Evolutionary conservation across 495 filamentous ascomycete genomes (phyloP).

Genomic region (Symbiotaphrina buchneri): DNA sequence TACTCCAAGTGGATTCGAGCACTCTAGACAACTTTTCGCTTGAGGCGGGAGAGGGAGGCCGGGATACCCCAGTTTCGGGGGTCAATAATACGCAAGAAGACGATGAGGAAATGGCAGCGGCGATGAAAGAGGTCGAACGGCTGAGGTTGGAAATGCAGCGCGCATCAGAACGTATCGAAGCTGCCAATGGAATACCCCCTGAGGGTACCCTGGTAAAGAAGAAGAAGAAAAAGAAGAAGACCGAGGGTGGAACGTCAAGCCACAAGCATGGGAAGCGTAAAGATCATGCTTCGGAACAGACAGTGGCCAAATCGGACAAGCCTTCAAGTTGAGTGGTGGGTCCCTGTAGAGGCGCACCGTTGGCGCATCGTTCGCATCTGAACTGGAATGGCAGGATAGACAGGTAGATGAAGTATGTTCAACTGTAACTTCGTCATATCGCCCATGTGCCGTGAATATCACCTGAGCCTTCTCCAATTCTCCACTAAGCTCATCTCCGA

Average conservation of each 20-base stretch:
- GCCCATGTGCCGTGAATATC: too few species aligned
- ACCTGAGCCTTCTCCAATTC: too few species aligned
- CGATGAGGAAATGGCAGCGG: slow-evolving; percentile 65
- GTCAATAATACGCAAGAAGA: slow-evolving; percentile 28
- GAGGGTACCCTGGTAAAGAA: slow-evolving; percentile 60
- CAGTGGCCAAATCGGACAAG: too few species aligned
- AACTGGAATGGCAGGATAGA: too few species aligned
- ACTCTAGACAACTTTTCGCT: slow-evolving; percentile 44
- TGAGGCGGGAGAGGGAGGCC: slow-evolving; percentile 21
- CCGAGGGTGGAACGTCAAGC: neutral
- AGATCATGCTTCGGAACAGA: too few species aligned
- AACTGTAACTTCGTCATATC: too few species aligned
- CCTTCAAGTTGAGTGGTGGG: too few species aligned
- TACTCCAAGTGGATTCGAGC: slow-evolving; percentile 73
- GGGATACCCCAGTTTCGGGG: slow-evolving; percentile 5
- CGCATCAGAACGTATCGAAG: slow-evolving; percentile 59
- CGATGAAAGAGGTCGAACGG: slow-evolving; percentile 68
- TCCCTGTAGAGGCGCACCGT: too few species aligned
- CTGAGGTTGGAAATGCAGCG: slow-evolving; percentile 79
- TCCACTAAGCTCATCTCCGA: too few species aligned
- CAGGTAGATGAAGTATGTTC: too few species aligned
- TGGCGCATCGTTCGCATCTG: too few species aligned
- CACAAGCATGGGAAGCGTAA: neutral
- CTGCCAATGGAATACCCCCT: slow-evolving; percentile 38
- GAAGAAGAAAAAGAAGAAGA: slow-evolving; percentile 35